Evolutionary conservation across 2,329 filamentous ascomycete genomes (phyloP).

Genomic region (Dichotomopilus funicola): DNA sequence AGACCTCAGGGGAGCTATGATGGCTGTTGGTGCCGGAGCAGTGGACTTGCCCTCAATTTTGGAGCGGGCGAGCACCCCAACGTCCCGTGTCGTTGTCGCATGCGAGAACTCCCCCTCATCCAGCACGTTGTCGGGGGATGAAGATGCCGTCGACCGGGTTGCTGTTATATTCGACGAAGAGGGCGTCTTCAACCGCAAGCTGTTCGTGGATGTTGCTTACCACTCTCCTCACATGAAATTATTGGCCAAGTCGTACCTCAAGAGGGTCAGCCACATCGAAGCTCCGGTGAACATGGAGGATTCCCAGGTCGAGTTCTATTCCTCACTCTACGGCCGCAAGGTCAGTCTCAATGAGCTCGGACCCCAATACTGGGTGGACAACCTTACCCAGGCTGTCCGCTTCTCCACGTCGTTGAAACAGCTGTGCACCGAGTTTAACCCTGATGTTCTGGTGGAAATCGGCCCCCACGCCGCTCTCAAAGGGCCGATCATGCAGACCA

Average conservation of each 20-base stretch:
- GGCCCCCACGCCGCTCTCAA: constrained; percentile 28
- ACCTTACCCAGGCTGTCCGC: constrained; percentile 35
- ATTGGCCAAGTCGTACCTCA: constrained; percentile 38
- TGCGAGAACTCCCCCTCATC: constrained; percentile 25
- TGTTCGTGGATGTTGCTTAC: constrained; percentile 45
- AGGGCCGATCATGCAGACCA: constrained; percentile 26
- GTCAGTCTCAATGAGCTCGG: constrained; percentile 33
- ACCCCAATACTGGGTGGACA: constrained; percentile 39
- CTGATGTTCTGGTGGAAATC: constrained; percentile 26
- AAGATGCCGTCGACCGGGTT: constrained; percentile 31
- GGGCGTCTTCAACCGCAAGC: constrained; percentile 40
- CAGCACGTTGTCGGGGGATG: constrained; percentile 26
- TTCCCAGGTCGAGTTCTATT: constrained; percentile 36
- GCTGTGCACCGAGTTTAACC: constrained; percentile 26
- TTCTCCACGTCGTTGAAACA: constrained; percentile 32
- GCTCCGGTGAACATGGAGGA: constrained; percentile 21
- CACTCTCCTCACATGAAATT: constrained; percentile 47
- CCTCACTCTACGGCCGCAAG: constrained; percentile 36
- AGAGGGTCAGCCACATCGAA: constrained; percentile 20
- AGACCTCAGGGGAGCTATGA: constrained; percentile 24
- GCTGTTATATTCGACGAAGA: constrained; percentile 41
- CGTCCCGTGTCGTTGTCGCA: constrained; percentile 18
- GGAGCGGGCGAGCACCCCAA: neutral
- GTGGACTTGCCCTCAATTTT: constrained; percentile 21
- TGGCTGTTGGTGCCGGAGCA: constrained; percentile 21